Evolutionary conservation across 2,329 filamentous ascomycete species (phyloP), one percentile per base, ranked within the genome.

Genomic region (Elsinoe necatrix): DNA sequence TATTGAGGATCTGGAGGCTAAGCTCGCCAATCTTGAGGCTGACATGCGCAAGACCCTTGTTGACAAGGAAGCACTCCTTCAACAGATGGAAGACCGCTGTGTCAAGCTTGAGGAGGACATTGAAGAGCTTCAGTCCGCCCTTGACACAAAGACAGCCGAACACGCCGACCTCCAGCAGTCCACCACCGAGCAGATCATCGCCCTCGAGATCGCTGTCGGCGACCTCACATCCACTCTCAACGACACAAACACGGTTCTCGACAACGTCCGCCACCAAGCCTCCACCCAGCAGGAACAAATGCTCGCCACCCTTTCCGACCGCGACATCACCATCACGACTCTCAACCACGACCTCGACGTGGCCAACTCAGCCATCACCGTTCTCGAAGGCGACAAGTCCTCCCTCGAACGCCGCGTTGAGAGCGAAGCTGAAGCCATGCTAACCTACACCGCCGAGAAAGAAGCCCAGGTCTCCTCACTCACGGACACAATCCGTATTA

Each of bases 371-470:
- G 41, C 57, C 4, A 60, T 63, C 41, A 58, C 51, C 48, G 63
- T 67, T 31, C 60, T 67, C 6, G 60, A 65, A 31, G 61, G 57
- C 42, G 65, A 61, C 16, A 67, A 66, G 56, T 54, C 54, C 3
- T 64, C 65, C 23, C 63, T 72, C 9, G 70, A 71, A 57, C 59
- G 62, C 14, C 63, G 68, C 16, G 67, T 72, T 12, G 64, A 68
- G 48, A 54, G 63, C 18, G 70, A 72, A 55, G 68, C 69, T 0
- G 63, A 64, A 18, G 60, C 65, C 11, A 68, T 71, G 65, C 66
- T 72, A 12, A 60, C 67, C n/a, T 55, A 69, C 20, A 66, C 69
- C 50, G 63, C 63, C 23, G 61, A 64, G 2, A 67, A 67, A 41
- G 64, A 63, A 6, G 67, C 67, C 43, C 65, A 69, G 54, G 68